phyloP scores from a whole-genome alignment of 768 basidiomycete genomes.

The Erythrobasidium yunnanense region DNA sequence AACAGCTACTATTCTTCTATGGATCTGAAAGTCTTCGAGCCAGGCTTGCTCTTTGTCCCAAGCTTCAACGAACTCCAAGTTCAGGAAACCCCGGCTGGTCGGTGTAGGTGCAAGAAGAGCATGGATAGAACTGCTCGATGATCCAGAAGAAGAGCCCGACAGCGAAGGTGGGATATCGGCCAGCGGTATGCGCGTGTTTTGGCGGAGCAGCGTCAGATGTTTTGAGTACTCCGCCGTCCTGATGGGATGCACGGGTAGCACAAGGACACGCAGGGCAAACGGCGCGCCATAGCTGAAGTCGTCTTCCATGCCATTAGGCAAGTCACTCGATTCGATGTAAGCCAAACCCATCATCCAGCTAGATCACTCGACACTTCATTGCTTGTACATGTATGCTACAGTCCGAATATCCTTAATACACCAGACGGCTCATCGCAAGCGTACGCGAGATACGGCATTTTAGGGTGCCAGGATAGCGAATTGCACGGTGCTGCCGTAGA shows the following conservation, averaged over 20 bases:
- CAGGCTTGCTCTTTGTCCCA: constrained; percentile 49
- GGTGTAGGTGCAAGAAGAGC: constrained; percentile 21
- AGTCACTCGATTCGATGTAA: not conserved
- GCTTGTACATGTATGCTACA: not conserved
- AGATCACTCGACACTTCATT: not conserved
- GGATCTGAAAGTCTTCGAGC: constrained; percentile 49
- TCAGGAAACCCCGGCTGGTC: constrained; percentile 14
- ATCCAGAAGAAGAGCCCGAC: not conserved
- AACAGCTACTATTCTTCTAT: constrained; percentile 72
- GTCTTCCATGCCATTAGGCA: constrained; percentile 9
- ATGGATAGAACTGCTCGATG: not conserved
- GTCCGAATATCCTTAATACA: constrained; percentile 6
- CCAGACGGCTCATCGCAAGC: constrained; percentile 17
- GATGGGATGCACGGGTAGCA: constrained; percentile 13
- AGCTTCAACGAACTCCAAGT: constrained; percentile 8
- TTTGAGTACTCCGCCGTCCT: not conserved
- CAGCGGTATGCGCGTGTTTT: constrained; percentile 16
- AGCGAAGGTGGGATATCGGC: constrained; percentile 20
- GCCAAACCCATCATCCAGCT: not conserved
- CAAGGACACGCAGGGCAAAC: constrained; percentile 17
- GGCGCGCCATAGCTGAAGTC: not conserved
- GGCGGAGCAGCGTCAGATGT: not conserved
- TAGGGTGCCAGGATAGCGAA: constrained; percentile 23
- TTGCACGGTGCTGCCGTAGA: constrained; percentile 8
- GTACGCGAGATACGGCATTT: constrained; percentile 6